Evolutionary conservation across 148 eudicot genomes (phyloP), one percentile per base, ranked within the genome.

Genomic region (Dysphania ambrosioides): DNA sequence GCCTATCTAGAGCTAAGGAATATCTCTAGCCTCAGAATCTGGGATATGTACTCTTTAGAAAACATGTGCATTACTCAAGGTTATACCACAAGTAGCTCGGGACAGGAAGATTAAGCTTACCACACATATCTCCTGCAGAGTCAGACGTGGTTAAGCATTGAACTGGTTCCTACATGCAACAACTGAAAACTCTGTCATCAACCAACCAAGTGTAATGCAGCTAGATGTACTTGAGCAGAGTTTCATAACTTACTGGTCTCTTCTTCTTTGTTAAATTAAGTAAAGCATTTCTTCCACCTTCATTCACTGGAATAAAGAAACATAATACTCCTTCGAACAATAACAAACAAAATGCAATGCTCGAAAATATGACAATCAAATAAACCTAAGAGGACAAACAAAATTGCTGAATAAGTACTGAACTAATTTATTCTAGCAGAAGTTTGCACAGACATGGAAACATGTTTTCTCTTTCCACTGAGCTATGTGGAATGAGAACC

Each of bases 361-460:
- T 19, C 1, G 2, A 32, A 41, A 8, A 12, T 21, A 18, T 67
- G 32, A 27, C 19, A 15, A 44, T 66, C 6, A 11, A 67, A 24
- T 4, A 53, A 53, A 53, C 58, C 58, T 8, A 53, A 53, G 8
- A 19, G 5, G 24, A 53, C 42, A 31, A 21, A 40, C 62, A 55
- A 51, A 70, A 53, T 13, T 51, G 24, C 42, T 8, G 27, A 70
- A 21, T 53, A 53, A 6, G 19, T 24, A 53, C 24, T 11, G 21
- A 47, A 47, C 13, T 5, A 47, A 4, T 0, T 15, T 13, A 47
- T 26, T n/a, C 32, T 36, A 2, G 19, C 24, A 49, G 13, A 70
- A 1, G n/a, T 40, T 38, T 44, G 73, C 8, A 75, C 72, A 13
- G 66, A 85, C 85, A 61, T 77, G 79, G 66, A 29, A 76, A 36